Percentiles rank a stretch among this genome's conserved stretches.
These are phyloP conservation scores for Cudoniella acicularis DNA, from an alignment of 495 filamentous ascomycete species.

Conservation along the genomic window DNA sequence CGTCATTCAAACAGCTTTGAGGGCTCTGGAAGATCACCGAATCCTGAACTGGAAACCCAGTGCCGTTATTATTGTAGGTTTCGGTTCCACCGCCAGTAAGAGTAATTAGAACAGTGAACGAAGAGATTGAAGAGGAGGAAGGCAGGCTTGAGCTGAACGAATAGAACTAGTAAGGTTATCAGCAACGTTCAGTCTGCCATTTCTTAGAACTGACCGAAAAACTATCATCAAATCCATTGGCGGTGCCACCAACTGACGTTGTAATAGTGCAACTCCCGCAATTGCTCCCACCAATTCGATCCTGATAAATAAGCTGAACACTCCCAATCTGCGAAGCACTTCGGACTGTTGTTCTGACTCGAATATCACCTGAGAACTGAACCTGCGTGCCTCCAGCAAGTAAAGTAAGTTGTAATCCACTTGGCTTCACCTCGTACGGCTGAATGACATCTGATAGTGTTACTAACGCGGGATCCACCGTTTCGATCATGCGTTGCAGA, in stretches of 20 bases:
- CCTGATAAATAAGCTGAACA: conserved; percentile 34
- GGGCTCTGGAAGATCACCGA: conserved; percentile 34
- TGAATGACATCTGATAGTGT: conserved; percentile 47
- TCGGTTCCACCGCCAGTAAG: conserved; percentile 20
- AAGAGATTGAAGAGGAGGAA: conserved; percentile 32
- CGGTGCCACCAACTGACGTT: conserved; percentile 39
- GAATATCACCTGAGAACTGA: conserved; percentile 36
- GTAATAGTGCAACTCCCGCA: conserved; percentile 39
- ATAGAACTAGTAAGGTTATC: conserved; percentile 30
- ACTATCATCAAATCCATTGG: conserved; percentile 54
- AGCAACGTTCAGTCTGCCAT: neutral
- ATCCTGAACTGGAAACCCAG: conserved; percentile 35
- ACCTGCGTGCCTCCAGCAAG: conserved; percentile 31
- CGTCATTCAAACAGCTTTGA: conserved; percentile 33
- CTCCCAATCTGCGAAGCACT: conserved; percentile 24
- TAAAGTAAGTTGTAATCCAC: conserved; percentile 38
- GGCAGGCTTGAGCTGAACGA: conserved; percentile 30
- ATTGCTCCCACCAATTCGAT: conserved; percentile 26
- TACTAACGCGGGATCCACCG: conserved; percentile 44
- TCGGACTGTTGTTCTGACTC: conserved; percentile 34
- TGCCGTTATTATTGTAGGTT: conserved; percentile 34
- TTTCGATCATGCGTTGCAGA: conserved; percentile 60
- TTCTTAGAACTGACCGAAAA: conserved; percentile 42
- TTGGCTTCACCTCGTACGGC: conserved; percentile 58
- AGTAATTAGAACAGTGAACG: conserved; percentile 34